Evolutionary conservation across 768 basidiomycete genomes (phyloP).

Genomic region (Macrolepiota albuminosa): DNA sequence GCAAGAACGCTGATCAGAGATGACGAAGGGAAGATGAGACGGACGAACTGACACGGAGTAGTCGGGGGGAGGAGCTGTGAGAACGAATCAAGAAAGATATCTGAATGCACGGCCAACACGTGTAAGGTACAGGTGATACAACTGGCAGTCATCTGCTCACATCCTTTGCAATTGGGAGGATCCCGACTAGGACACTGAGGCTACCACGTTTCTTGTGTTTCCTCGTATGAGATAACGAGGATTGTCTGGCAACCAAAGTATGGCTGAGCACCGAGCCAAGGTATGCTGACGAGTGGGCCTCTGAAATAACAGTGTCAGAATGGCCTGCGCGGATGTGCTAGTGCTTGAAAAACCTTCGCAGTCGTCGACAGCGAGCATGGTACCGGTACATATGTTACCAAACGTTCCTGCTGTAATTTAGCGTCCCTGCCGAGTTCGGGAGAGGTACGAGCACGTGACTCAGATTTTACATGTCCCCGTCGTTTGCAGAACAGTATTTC

Average conservation of each 20-base stretch:
- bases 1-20: neutral
- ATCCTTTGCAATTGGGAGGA: constrained; percentile 21
- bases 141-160: constrained; percentile 22
- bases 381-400: no score
- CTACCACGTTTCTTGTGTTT: constrained; percentile 16
- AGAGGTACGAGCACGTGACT: constrained; percentile 1
- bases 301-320: constrained; percentile 5
- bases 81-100: constrained; percentile 38
- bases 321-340: neutral
- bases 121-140: constrained; percentile 37
- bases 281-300: constrained; percentile 1
- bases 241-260: constrained; percentile 7
- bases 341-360: neutral
- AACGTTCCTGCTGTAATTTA: neutral
- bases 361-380: constrained; percentile 3
- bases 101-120: constrained; percentile 36
- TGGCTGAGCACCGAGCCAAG: constrained; percentile 8
- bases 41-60: constrained; percentile 22
- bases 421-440: neutral
- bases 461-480: neutral
- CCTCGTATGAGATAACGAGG: constrained; percentile 10
- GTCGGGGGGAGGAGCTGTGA: constrained; percentile 30
- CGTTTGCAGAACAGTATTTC: no score
- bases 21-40: neutral
- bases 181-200: constrained; percentile 23